Percentiles rank a stretch among this genome's conserved stretches.
These are phyloP conservation scores for Auriscalpium microsporum DNA, from an alignment of 768 basidiomycete genomes.

Conservation along the genomic window DNA sequence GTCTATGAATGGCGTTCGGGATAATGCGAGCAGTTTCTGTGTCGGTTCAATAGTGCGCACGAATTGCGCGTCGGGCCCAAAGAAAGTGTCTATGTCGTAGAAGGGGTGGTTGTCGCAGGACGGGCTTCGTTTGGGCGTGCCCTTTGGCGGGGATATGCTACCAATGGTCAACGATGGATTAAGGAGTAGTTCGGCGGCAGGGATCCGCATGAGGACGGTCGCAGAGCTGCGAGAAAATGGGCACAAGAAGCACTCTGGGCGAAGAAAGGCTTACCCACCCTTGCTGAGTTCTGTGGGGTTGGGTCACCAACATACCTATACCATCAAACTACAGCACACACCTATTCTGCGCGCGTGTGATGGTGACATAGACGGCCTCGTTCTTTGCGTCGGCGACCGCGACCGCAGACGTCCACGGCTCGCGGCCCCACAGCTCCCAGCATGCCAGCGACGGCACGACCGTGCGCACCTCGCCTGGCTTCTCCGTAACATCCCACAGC, in stretches of 20 bases:
- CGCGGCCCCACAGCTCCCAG: conserved; percentile 3
- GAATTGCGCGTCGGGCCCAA: conserved; percentile 14
- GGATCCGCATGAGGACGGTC: conserved; percentile 2
- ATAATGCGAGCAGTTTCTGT: conserved; percentile 25
- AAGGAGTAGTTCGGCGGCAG: not conserved
- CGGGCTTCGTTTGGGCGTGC: not conserved
- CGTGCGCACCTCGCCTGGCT: not conserved
- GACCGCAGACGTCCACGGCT: conserved; percentile 2
- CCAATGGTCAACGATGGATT: no score
- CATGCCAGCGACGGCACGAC: not conserved
- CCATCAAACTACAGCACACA: not conserved
- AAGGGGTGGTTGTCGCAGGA: not conserved
- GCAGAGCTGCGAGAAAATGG: not conserved
- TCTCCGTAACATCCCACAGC: not conserved
- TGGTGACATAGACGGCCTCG: not conserved
- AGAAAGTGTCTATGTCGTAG: conserved; percentile 1
- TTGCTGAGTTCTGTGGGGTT: not conserved
- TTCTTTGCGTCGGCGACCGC: not conserved
- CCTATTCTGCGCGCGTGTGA: conserved; percentile 2
- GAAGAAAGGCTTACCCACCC: not conserved
- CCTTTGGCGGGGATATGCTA: no score
- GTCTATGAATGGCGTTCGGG: conserved; percentile 24
- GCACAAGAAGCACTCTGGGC: no score
- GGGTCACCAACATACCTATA: not conserved
- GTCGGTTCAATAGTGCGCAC: conserved; percentile 30